phyloP scores from a whole-genome alignment of 2,329 filamentous ascomycete genomes.

The Aureobasidium vineae region DNA sequence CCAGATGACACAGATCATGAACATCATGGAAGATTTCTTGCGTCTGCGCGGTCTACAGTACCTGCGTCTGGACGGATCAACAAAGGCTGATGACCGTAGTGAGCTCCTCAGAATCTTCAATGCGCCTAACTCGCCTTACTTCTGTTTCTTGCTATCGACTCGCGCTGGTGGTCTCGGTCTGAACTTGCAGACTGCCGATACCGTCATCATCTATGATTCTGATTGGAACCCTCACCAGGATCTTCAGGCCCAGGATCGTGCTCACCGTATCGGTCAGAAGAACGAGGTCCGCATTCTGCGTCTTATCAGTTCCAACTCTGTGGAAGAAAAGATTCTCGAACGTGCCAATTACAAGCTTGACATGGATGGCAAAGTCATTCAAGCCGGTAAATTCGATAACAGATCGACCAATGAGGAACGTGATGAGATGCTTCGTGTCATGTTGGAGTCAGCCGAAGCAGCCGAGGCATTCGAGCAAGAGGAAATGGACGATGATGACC shows the following conservation, averaged over 20 bases:
- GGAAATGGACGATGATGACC: conserved; percentile 97
- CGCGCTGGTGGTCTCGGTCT: conserved; percentile 97
- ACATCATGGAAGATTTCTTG: conserved; percentile 99
- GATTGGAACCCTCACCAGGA: conserved; percentile 99
- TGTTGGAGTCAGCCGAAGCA: conserved; percentile 76
- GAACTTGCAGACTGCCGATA: conserved; percentile 96
- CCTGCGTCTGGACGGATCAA: conserved; percentile 91
- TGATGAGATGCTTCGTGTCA: conserved; percentile 91
- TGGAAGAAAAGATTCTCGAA: conserved; percentile 98
- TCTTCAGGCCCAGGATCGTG: conserved; percentile 98
- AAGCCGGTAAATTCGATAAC: conserved; percentile 98
- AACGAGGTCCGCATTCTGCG: conserved; percentile 97
- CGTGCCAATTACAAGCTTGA: conserved; percentile 96
- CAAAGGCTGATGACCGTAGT: conserved; percentile 95
- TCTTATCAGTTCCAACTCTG: conserved; percentile 93
- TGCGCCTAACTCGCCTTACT: conserved; percentile 83
- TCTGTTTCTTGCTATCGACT: conserved; percentile 97
- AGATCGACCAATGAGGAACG: conserved; percentile 98
- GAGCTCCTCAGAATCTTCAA: conserved; percentile 89
- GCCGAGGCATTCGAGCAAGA: conserved; percentile 77
- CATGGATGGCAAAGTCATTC: conserved; percentile 99
- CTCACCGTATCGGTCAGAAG: conserved; percentile 99
- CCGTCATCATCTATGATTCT: conserved; percentile 98
- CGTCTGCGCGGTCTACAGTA: conserved; percentile 80
- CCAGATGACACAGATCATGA: conserved; percentile 99